Evolutionary conservation across 2,329 filamentous ascomycete species (phyloP), one percentile per base, ranked within the genome.

Genomic region (Neodidymelliopsis sp.): DNA sequence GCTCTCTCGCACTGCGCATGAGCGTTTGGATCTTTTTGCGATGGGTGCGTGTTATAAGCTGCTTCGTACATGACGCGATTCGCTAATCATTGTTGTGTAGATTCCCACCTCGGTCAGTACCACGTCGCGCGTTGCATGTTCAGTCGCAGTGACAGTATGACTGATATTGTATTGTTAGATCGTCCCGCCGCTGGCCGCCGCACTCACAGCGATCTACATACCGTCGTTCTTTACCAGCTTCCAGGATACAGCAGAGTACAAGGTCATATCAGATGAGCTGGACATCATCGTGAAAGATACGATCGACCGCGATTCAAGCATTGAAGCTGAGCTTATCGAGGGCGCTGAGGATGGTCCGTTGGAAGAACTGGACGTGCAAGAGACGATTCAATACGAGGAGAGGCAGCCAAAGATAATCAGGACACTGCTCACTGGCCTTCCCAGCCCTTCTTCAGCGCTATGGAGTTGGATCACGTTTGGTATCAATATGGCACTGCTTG

Each of bases 341-440:
- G 75, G 65, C 29, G 66, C 66, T 8, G 66, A 72, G 2, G 63
- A 69, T 43, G 67, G 62, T 1, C 62, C 67, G 0, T 46, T 74
- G 19, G 49, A 74, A 54, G 77, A 79, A 60, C 61, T 90, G 25
- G 80, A 84, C 20, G 75, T 90, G 18, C 69, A 84, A 47, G 87
- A 91, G 67, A 86, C 81, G 0, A 72, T 89, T 4, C 66, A 84
- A 9, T 61, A 88, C 12, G 76, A 82, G 39, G 78, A 86, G 63
- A 82, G 82, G 59, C 77, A 81, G 10, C 71, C 82, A 2, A 78
- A 79, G 16, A 75, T 83, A 1, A 75, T 88, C 57, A 81, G 80
- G 56, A 89, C 90, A 3, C 76, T 97, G 6, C 74, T 95, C 18
- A 84, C 84, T 3, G 94, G 94, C 3, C 75, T 87, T 0, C 93